Percentiles rank a stretch among this genome's conserved stretches.
Conservation (phyloP, 305 asterid genomes). For the Nicotiana rustica region DNA sequence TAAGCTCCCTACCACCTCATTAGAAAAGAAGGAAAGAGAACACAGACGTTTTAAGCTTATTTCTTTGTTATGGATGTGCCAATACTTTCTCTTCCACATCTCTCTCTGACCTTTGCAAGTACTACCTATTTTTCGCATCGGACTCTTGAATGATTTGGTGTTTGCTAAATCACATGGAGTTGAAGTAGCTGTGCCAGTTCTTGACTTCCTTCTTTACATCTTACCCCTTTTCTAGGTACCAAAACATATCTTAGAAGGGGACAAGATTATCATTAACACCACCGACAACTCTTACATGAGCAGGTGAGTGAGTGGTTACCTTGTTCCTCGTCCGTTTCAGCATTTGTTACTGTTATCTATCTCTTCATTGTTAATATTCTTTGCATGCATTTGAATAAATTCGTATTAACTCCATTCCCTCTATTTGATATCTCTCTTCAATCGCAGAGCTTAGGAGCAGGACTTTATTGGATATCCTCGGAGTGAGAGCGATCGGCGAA, state of each 20-base stretch:
- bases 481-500: not conserved
- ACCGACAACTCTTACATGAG: slow-evolving; percentile 61
- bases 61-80: not conserved
- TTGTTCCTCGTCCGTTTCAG: not conserved
- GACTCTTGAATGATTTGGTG: not conserved
- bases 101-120: not conserved
- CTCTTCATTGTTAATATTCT: slow-evolving; percentile 9
- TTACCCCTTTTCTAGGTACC: slow-evolving; percentile 61
- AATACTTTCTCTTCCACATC: slow-evolving; percentile 9
- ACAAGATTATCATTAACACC: slow-evolving; percentile 68
- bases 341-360: slow-evolving; percentile 12
- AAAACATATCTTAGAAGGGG: slow-evolving; percentile 73
- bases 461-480: not conserved
- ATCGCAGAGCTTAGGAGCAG: slow-evolving; percentile 27
- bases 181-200: not conserved
- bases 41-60: not conserved
- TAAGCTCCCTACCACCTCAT: not conserved
- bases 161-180: not conserved
- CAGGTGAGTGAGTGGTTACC: slow-evolving; percentile 57
- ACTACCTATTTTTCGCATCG: not conserved
- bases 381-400: not conserved
- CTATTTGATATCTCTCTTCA: slow-evolving; percentile 13
- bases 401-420: not conserved
- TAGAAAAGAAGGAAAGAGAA: not conserved
- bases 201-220: slow-evolving; percentile 28